phyloP scores from a whole-genome alignment of 2,329 filamentous ascomycete species.

The Elsinoe ampelina region DNA sequence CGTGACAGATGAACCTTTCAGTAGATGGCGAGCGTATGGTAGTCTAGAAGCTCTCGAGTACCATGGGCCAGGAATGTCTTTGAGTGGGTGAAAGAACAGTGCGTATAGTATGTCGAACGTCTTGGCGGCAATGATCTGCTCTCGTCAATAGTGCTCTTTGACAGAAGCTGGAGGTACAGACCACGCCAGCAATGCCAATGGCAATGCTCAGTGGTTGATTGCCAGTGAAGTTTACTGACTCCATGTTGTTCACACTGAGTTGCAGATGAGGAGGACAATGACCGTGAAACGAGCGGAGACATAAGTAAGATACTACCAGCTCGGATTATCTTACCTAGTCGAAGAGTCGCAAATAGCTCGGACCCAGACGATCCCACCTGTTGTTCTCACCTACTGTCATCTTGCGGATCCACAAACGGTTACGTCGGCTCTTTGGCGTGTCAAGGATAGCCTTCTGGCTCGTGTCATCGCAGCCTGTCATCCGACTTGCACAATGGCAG shows the following conservation, averaged over 20 bases:
- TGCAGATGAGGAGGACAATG: not conserved
- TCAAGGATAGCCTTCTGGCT: not conserved
- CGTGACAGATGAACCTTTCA: constrained; percentile 20
- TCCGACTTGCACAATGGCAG: not conserved
- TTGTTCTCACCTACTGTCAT: not conserved
- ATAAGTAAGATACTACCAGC: not conserved
- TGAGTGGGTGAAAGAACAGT: constrained; percentile 33
- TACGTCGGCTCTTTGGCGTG: not conserved
- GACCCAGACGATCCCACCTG: not conserved
- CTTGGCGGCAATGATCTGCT: constrained; percentile 13
- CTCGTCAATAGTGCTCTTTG: not conserved
- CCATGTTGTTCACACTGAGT: not conserved
- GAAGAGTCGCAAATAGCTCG: not conserved
- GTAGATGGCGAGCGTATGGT: constrained; percentile 24
- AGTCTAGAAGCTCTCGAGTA: constrained; percentile 25
- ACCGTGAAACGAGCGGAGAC: not conserved
- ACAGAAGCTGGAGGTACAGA: not conserved
- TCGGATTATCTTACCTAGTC: not conserved
- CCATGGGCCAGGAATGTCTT: constrained; percentile 32
- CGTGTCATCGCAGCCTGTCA: not conserved
- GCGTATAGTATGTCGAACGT: constrained; percentile 24
- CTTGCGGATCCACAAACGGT: constrained; percentile 4
- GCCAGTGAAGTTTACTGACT: not conserved
- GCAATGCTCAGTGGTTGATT: constrained; percentile 10
- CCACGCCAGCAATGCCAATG: constrained; percentile 11